phyloP scores from a whole-genome alignment of 139 green algal species.

The Chlamydomonas schloesseri region DNA sequence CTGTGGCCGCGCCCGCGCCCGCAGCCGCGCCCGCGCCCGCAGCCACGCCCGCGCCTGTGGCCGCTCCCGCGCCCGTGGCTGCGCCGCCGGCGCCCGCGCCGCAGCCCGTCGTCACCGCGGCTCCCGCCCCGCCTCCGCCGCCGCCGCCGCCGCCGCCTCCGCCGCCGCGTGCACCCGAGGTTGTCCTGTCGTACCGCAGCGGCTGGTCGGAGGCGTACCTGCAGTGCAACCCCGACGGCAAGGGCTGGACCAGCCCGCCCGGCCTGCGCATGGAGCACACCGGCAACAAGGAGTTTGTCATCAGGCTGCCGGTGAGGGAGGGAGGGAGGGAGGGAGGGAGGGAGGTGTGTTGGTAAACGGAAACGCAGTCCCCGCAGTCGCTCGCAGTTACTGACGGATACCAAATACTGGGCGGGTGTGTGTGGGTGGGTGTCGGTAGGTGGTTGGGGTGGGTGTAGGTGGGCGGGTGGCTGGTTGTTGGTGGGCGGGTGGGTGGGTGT shows the following conservation, averaged over 20 bases:
- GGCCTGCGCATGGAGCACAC: slow-evolving; percentile 16
- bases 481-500: too few species aligned
- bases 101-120: background rate
- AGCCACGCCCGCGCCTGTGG: background rate
- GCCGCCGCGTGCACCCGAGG: background rate
- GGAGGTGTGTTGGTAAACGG: too few species aligned
- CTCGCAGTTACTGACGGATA: too few species aligned
- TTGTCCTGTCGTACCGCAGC: slow-evolving; percentile 40
- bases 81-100: background rate
- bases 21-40: background rate
- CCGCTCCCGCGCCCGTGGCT: background rate
- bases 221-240: slow-evolving; percentile 43
- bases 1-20: background rate
- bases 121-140: background rate
- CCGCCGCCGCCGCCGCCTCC: background rate
- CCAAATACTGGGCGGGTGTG: too few species aligned
- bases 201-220: slow-evolving; percentile 21
- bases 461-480: too few species aligned
- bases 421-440: background rate
- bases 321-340: background rate
- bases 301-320: slow-evolving; percentile 3
- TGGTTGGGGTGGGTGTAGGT: too few species aligned
- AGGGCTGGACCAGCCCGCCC: slow-evolving; percentile 37
- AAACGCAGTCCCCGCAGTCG: too few species aligned
- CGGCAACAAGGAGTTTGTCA: background rate